These are phyloP conservation scores for Allium fistulosum DNA, from an alignment of 106 monocot species.

Conservation along the genomic window DNA sequence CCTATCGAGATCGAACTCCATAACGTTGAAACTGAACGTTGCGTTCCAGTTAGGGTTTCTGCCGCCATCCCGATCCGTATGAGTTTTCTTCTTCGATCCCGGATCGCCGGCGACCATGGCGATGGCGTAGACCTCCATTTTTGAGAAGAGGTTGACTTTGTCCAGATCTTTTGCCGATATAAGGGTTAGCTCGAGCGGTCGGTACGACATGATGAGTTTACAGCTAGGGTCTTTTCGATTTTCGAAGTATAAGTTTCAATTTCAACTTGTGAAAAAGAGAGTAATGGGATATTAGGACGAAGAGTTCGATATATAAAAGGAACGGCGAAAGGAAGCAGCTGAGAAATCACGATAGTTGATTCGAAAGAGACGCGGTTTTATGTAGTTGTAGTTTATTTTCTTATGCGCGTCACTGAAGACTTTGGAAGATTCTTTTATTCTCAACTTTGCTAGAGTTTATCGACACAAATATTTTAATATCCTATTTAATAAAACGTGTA, in stretches of 20 bases:
- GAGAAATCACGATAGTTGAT: no score
- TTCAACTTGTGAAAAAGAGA: no score
- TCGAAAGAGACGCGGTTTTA: constrained; percentile 1
- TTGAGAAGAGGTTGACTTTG: constrained; percentile 53
- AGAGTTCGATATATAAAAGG: no score
- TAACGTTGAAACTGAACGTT: constrained; percentile 46
- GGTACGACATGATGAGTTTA: constrained; percentile 28
- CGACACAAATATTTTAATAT: no score
- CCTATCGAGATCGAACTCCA: constrained; percentile 8
- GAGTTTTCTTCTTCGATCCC: constrained; percentile 40
- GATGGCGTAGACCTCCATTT: constrained; percentile 78
- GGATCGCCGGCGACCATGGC: constrained; percentile 48
- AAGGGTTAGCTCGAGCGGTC: constrained; percentile 55
- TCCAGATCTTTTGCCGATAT: constrained; percentile 85
- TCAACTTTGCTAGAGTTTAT: no score
- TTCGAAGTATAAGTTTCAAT: no score
- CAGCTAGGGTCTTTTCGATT: neutral
- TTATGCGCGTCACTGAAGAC: no score
- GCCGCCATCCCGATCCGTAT: constrained; percentile 36
- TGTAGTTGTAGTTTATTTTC: no score
- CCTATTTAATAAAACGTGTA: no score
- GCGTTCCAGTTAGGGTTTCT: constrained; percentile 72
- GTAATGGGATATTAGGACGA: no score
- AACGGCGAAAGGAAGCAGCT: no score
- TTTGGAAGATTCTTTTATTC: no score